These are phyloP conservation scores for Ottelia alismoides DNA, from an alignment of 106 monocot genomes.

Conservation along the genomic window DNA sequence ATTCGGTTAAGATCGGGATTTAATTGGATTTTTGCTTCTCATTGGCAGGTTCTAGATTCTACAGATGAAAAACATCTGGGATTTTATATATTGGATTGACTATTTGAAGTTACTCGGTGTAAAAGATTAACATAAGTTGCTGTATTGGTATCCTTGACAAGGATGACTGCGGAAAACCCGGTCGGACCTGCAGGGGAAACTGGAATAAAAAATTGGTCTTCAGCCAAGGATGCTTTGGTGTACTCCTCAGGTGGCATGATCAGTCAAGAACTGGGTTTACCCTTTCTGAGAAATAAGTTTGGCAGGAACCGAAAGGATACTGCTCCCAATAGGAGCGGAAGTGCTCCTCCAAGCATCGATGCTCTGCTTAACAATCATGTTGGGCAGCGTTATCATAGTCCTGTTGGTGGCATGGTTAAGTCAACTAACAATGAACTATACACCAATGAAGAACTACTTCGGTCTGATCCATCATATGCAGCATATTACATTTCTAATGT, in stretches of 20 bases:
- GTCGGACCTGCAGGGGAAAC: conserved; percentile 36
- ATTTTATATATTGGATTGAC: no score
- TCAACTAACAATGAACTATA: conserved; percentile 19
- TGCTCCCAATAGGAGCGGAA: conserved; percentile 75
- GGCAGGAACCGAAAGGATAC: conserved; percentile 21
- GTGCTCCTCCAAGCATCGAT: conserved; percentile 93
- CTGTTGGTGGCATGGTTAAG: conserved; percentile 26
- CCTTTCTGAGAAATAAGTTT: conserved; percentile 26
- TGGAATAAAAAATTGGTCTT: conserved; percentile 41
- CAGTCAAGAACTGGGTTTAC: conserved; percentile 39
- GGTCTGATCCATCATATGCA: conserved; percentile 70
- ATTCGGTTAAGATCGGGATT: no score
- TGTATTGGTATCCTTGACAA: neutral
- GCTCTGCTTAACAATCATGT: conserved; percentile 28
- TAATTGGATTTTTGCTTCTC: no score
- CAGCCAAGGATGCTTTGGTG: conserved; percentile 16
- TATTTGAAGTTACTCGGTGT: no score
- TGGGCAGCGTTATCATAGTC: conserved; percentile 11
- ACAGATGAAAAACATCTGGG: no score
- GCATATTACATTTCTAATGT: conserved; percentile 71
- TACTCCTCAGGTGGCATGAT: conserved; percentile 20
- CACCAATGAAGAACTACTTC: conserved; percentile 61
- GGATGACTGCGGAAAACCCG: conserved; percentile 79
- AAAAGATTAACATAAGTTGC: no score
- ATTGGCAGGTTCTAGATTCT: no score